Percentiles rank a stretch among this genome's conserved stretches.
These are phyloP conservation scores for Puccinia coronata DNA, from an alignment of 1,284 basidiomycete genomes.

Conservation along the genomic window DNA sequence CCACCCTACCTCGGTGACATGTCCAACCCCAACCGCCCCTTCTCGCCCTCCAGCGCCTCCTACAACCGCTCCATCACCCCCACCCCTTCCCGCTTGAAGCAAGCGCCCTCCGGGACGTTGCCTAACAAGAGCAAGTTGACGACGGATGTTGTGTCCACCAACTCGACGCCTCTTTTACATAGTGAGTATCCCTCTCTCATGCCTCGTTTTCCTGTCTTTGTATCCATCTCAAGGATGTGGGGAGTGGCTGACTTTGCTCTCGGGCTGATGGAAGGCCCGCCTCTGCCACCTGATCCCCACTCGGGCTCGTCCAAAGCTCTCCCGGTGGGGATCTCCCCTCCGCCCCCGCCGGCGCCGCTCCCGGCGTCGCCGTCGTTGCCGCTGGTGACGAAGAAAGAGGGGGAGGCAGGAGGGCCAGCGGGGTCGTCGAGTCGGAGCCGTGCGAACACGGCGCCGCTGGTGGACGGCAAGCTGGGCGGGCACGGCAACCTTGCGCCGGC, in stretches of 20 bases:
- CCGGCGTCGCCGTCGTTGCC: conserved; percentile 29
- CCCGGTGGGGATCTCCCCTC: neutral
- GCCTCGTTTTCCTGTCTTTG: neutral
- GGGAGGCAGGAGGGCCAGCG: neutral
- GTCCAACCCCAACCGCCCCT: conserved; percentile 36
- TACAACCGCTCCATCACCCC: conserved; percentile 39
- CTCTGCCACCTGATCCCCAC: conserved; percentile 2
- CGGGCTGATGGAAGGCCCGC: neutral
- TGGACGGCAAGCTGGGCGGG: neutral
- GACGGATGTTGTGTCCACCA: too few species aligned
- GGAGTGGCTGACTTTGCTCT: neutral
- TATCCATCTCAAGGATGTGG: too few species aligned
- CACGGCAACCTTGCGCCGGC: neutral
- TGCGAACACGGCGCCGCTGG: conserved; percentile 28
- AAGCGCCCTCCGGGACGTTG: neutral
- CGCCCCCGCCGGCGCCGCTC: neutral
- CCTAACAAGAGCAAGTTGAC: neutral
- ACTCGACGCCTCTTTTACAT: neutral
- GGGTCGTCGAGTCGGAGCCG: conserved; percentile 23
- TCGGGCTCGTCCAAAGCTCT: neutral
- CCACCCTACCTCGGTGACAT: neutral
- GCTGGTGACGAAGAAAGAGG: conserved; percentile 27
- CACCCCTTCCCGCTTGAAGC: conserved; percentile 26
- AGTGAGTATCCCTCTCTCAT: conserved; percentile 7
- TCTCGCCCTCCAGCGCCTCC: conserved; percentile 34